Conservation (phyloP, 2,329 filamentous ascomycete species). For the Ceratocystis variospora region DNA sequence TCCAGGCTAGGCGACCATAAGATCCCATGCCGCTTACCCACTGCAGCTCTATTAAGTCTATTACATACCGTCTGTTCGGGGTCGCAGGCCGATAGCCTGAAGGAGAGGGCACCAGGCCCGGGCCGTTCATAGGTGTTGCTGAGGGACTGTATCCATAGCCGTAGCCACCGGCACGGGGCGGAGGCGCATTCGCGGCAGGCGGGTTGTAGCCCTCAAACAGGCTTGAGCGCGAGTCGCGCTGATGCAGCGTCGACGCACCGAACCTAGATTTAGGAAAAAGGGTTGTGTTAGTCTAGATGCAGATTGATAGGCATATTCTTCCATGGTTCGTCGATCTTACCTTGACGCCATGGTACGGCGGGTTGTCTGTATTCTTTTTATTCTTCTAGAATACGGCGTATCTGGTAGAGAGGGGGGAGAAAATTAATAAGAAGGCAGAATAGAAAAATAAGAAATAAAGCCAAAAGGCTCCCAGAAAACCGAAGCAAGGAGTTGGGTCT, state of each 20-base stretch:
- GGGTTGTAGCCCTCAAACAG: slow-evolving; percentile 60
- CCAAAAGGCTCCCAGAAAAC: not conserved
- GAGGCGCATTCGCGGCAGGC: slow-evolving; percentile 31
- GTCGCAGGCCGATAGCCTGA: slow-evolving; percentile 51
- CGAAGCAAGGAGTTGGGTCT: not conserved
- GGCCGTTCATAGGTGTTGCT: slow-evolving; percentile 11
- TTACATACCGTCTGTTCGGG: slow-evolving; percentile 50
- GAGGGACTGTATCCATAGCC: slow-evolving; percentile 29
- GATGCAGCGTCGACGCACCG: slow-evolving; percentile 51
- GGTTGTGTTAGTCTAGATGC: not conserved
- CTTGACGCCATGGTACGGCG: slow-evolving; percentile 2
- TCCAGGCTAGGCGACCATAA: no score
- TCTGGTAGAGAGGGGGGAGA: not conserved
- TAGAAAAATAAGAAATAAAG: not conserved
- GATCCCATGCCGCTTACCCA: no score
- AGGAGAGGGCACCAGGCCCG: slow-evolving; percentile 18
- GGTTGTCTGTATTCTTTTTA: not conserved
- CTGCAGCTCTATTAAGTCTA: no score
- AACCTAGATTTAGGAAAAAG: slow-evolving; percentile 37
- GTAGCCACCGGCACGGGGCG: slow-evolving; percentile 34
- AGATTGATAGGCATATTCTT: no score
- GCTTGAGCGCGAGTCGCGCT: slow-evolving; percentile 57
- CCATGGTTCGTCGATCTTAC: not conserved
- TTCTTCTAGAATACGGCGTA: not conserved
- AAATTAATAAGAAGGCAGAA: not conserved